Percentiles rank a stretch among this genome's conserved stretches.
phyloP scores from a whole-genome alignment of 2,329 filamentous ascomycete genomes.

The Colletotrichum liriopes region DNA sequence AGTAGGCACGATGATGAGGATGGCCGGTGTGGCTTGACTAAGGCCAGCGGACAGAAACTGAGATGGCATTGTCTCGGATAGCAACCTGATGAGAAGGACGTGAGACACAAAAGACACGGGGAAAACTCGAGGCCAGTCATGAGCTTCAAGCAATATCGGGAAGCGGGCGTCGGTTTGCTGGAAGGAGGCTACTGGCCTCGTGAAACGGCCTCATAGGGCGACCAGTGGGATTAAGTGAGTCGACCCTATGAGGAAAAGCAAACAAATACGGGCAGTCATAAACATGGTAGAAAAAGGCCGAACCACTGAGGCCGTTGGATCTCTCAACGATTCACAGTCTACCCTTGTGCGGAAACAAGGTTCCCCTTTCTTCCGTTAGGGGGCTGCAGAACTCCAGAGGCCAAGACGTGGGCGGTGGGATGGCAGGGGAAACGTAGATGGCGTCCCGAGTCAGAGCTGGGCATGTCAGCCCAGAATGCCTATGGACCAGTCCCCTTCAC shows the following conservation, averaged over 20 bases:
- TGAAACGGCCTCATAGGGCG: slow-evolving; percentile 27
- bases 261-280: neutral
- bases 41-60: slow-evolving; percentile 23
- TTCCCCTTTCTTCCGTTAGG: neutral
- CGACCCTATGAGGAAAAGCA: slow-evolving; percentile 15
- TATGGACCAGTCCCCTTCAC: slow-evolving; percentile 38
- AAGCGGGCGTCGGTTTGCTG: neutral
- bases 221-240: slow-evolving; percentile 25
- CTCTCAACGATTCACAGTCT: slow-evolving; percentile 5
- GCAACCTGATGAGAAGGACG: neutral
- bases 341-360: slow-evolving; percentile 8
- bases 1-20: slow-evolving; percentile 16
- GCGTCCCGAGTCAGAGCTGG: slow-evolving; percentile 38
- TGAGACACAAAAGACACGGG: slow-evolving; percentile 1
- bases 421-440: slow-evolving; percentile 16
- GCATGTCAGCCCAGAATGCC: slow-evolving; percentile 25
- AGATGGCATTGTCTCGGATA: slow-evolving; percentile 12
- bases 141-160: neutral
- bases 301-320: slow-evolving; percentile 15
- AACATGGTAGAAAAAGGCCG: neutral
- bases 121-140: slow-evolving; percentile 1
- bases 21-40: slow-evolving; percentile 19
- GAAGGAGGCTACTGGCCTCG: slow-evolving; percentile 3
- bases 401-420: slow-evolving; percentile 6
- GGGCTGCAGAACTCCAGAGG: slow-evolving; percentile 18